Conservation (phyloP, 78 protist species). For the Protostelium mycophagum region DNA sequence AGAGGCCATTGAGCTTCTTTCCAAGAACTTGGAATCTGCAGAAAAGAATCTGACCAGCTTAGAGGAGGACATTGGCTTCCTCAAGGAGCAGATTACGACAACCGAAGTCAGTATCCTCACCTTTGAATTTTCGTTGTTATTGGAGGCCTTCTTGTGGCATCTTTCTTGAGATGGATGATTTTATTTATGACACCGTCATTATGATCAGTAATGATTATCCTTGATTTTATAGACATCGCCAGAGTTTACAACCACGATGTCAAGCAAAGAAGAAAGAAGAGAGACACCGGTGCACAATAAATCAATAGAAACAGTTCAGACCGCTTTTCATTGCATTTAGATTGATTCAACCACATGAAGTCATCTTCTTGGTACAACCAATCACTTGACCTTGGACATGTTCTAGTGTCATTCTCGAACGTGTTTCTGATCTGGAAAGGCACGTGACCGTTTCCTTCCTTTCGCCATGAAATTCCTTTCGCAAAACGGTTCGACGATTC, state of each 20-base stretch:
- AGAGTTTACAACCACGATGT: slow-evolving; percentile 75
- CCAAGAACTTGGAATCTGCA: slow-evolving; percentile 34
- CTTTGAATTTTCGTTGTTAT: not conserved
- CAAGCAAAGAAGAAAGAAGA: slow-evolving; percentile 41
- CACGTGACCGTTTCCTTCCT: too few relatives aligned
- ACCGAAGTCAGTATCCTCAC: slow-evolving; percentile 47
- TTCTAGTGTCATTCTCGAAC: too few relatives aligned
- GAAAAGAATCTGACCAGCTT: slow-evolving; percentile 30
- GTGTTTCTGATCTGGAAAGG: too few relatives aligned
- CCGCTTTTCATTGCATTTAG: not conserved
- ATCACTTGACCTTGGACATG: too few relatives aligned
- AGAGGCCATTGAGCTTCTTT: slow-evolving; percentile 59
- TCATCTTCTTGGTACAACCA: not conserved
- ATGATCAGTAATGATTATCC: not conserved
- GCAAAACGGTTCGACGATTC: not conserved
- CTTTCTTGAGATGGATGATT: not conserved
- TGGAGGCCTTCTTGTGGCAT: too few relatives aligned
- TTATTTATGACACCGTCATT: not conserved
- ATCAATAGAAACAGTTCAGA: not conserved
- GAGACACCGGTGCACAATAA: slow-evolving; percentile 10
- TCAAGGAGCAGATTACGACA: slow-evolving; percentile 72
- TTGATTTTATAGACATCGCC: slow-evolving; percentile 20
- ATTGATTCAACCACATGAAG: not conserved
- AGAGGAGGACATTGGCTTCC: slow-evolving; percentile 62
- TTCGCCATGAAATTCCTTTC: not conserved